Conservation (phyloP, 495 filamentous ascomycete genomes). For the Penicillium arizonense region DNA sequence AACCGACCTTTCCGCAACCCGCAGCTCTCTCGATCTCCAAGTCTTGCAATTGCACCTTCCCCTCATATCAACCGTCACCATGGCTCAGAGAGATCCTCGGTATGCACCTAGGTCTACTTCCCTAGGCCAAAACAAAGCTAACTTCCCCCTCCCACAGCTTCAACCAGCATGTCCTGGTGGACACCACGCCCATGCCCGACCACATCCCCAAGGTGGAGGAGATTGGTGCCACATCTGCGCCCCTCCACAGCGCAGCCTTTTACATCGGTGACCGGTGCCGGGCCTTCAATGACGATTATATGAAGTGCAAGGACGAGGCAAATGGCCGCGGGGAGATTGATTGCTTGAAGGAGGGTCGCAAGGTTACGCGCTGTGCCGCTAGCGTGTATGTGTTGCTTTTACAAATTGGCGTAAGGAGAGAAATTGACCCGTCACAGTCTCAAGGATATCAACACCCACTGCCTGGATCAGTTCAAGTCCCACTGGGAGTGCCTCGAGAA, state of each 20-base stretch:
- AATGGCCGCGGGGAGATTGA: conserved; percentile 87
- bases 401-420: not conserved
- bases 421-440: conserved; percentile 54
- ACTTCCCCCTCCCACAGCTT: conserved; percentile 59
- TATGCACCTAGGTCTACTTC: conserved; percentile 18
- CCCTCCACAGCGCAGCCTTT: conserved; percentile 86
- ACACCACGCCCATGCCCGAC: conserved; percentile 92
- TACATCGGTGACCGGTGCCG: conserved; percentile 96
- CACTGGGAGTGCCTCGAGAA: conserved; percentile 97
- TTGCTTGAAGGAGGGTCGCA: conserved; percentile 92
- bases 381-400: conserved; percentile 80
- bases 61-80: conserved; percentile 33
- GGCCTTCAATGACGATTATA: conserved; percentile 97
- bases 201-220: conserved; percentile 89
- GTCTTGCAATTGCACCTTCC: conserved; percentile 23
- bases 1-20: conserved; percentile 31
- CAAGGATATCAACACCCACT: conserved; percentile 94
- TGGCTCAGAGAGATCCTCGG: conserved; percentile 51
- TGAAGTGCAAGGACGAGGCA: conserved; percentile 96
- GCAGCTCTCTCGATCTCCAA: conserved; percentile 28
- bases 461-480: conserved; percentile 81
- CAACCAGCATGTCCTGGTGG: conserved; percentile 87
- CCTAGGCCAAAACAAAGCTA: conserved; percentile 7
- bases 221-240: conserved; percentile 86
- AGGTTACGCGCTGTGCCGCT: conserved; percentile 92